Conservation (phyloP, 192 early-diverging fungal genomes). For the Coemansia reversa region DNA sequence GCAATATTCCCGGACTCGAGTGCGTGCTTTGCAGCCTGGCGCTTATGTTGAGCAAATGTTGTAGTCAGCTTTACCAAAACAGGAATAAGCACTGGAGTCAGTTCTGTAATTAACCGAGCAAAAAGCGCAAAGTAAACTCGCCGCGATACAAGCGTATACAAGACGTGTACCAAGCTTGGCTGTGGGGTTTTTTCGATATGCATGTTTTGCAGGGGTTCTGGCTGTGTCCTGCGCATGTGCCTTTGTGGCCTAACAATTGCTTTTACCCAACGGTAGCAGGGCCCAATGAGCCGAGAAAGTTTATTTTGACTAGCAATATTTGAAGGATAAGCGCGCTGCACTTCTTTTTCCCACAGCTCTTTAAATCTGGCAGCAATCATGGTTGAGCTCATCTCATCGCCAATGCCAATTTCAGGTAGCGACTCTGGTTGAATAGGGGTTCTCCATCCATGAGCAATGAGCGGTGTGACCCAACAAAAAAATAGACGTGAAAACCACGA, state of each 20-base stretch:
- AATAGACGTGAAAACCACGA: slow-evolving; percentile 41
- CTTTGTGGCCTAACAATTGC: no score
- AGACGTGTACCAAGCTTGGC: not conserved
- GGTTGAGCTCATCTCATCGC: slow-evolving; percentile 29
- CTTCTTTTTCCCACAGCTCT: slow-evolving; percentile 29
- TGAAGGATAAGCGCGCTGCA: not conserved
- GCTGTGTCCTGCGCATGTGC: no score
- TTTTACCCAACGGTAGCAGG: no score
- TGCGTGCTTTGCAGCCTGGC: slow-evolving; percentile 22
- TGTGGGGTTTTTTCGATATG: not conserved
- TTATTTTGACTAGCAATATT: no score
- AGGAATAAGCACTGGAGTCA: slow-evolving; percentile 43
- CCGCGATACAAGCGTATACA: slow-evolving; percentile 31
- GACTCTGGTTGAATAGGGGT: slow-evolving; percentile 26
- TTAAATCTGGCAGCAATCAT: slow-evolving; percentile 28
- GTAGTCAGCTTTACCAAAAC: slow-evolving; percentile 43
- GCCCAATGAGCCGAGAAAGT: no score
- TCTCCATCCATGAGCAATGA: slow-evolving; percentile 37
- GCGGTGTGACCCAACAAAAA: slow-evolving; percentile 47
- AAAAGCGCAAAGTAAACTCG: slow-evolving; percentile 26
- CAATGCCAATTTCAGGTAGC: slow-evolving; percentile 40
- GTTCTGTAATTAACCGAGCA: slow-evolving; percentile 38
- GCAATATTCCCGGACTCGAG: not conserved
- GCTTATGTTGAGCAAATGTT: slow-evolving; percentile 43
- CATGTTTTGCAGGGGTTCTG: no score